Percentiles rank a stretch among this genome's conserved stretches.
phyloP scores from a whole-genome alignment of 2,329 filamentous ascomycete species.

The Cercospora janseana region DNA sequence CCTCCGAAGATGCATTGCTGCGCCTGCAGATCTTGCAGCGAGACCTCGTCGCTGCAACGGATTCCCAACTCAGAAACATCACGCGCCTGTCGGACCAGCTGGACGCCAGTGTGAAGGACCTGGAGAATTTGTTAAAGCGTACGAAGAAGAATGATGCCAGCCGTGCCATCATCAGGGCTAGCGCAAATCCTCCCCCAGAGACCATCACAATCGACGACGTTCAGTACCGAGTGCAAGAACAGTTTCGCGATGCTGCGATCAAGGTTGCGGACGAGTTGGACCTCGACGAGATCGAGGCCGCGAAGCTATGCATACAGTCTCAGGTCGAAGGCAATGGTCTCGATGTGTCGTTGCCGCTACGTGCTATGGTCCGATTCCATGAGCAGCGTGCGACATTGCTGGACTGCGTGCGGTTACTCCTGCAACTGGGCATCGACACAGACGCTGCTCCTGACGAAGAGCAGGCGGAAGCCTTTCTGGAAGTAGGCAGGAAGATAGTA shows the following conservation, averaged over 20 bases:
- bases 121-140: conserved; percentile 72
- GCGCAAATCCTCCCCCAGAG: conserved; percentile 47
- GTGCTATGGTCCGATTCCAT: conserved; percentile 84
- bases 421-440: conserved; percentile 63
- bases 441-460: conserved; percentile 42
- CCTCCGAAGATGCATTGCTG: conserved; percentile 64
- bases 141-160: conserved; percentile 71
- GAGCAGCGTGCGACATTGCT: conserved; percentile 78
- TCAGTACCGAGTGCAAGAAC: conserved; percentile 77
- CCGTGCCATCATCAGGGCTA: conserved; percentile 67
- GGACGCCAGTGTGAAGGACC: conserved; percentile 63
- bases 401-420: conserved; percentile 76
- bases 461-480: conserved; percentile 53
- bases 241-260: conserved; percentile 79
- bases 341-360: conserved; percentile 71
- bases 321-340: conserved; percentile 62
- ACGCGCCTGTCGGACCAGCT: conserved; percentile 67
- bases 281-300: conserved; percentile 83
- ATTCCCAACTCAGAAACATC: conserved; percentile 66
- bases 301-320: conserved; percentile 67
- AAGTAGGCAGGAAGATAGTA: conserved; percentile 58
- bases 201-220: conserved; percentile 70
- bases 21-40: conserved; percentile 80
- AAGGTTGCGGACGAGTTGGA: conserved; percentile 84
- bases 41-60: conserved; percentile 74